phyloP scores from a whole-genome alignment of 306 rosid species.

The Canavalia gladiata region DNA sequence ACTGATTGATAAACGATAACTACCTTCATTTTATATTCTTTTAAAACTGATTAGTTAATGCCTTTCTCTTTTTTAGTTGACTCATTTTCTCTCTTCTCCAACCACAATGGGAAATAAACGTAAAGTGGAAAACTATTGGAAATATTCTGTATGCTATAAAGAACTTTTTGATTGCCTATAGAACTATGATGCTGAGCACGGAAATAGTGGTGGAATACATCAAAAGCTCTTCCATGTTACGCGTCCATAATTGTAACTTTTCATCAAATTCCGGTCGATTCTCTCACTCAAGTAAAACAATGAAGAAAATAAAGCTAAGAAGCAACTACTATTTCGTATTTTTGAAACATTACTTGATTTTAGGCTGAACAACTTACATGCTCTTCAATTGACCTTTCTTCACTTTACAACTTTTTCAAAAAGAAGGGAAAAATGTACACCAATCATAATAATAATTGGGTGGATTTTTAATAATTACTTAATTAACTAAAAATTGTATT shows the following conservation, averaged over 20 bases:
- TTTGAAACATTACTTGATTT: not conserved
- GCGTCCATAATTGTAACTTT: not conserved
- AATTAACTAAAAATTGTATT: too few species aligned
- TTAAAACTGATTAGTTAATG: not conserved
- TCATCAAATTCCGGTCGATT: not conserved
- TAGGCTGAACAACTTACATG: not conserved
- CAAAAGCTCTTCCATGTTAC: not conserved
- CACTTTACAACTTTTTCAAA: not conserved
- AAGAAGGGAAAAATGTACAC: too few species aligned
- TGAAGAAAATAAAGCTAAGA: too few species aligned
- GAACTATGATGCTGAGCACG: not conserved
- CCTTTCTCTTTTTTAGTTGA: not conserved
- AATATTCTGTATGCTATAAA: not conserved
- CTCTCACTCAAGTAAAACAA: not conserved
- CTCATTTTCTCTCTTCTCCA: not conserved
- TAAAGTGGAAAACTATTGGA: slow-evolving; percentile 5
- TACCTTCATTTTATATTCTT: too few species aligned
- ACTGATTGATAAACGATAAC: too few species aligned
- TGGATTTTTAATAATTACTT: not conserved
- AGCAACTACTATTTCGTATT: not conserved
- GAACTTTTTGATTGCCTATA: slow-evolving; percentile 3
- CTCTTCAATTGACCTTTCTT: not conserved
- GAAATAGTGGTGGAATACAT: not conserved
- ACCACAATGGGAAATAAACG: not conserved
- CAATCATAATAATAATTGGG: not conserved